These are phyloP conservation scores for Fennellomyces sp. DNA, from an alignment of 371 early-diverging fungal genomes.

Conservation along the genomic window DNA sequence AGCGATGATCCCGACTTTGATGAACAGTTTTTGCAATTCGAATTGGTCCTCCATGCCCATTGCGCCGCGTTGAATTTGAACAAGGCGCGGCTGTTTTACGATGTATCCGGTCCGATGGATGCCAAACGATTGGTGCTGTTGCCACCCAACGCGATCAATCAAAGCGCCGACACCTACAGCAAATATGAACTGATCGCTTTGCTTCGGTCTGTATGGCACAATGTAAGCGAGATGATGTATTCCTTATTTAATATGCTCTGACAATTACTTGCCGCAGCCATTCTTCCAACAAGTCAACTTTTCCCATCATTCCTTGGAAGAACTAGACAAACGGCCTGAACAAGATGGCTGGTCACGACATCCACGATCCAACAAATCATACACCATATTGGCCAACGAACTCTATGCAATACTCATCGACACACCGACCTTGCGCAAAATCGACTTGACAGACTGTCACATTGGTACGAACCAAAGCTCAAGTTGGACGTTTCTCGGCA, in stretches of 20 bases:
- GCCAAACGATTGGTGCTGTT: conserved; percentile 22
- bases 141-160: conserved; percentile 33
- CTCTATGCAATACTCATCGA: conserved; percentile 22
- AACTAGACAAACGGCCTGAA: conserved; percentile 31
- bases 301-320: conserved; percentile 23
- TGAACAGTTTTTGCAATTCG: conserved; percentile 11
- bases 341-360: conserved; percentile 34
- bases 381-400: conserved; percentile 31
- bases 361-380: background rate
- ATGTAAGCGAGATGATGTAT: conserved; percentile 25
- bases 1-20: background rate
- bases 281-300: conserved; percentile 31
- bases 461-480: conserved; percentile 19
- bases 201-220: conserved; percentile 27
- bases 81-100: conserved; percentile 30
- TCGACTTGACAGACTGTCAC: conserved; percentile 37
- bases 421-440: conserved; percentile 20
- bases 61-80: conserved; percentile 47
- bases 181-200: conserved; percentile 42
- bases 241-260: background rate
- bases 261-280: conserved; percentile 23
- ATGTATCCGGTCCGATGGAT: conserved; percentile 12
- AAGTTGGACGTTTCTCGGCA: background rate
- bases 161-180: conserved; percentile 20
- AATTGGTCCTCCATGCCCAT: conserved; percentile 31